Evolutionary conservation across 2,329 filamentous ascomycete species (phyloP).

Genomic region (Podosphaera fusca): DNA sequence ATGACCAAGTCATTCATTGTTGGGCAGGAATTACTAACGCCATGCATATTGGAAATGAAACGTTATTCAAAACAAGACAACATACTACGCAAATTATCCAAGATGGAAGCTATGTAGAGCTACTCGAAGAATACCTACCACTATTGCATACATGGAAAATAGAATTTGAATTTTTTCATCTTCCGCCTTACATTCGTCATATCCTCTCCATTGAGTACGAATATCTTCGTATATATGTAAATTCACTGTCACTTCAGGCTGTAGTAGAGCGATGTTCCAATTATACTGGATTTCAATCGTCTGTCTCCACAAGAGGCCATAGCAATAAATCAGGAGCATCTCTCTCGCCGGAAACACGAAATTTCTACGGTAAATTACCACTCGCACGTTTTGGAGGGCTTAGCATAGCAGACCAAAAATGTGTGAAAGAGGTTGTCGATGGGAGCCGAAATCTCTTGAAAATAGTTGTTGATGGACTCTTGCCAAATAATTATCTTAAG

Average conservation of each 20-base stretch:
- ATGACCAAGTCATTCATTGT: conserved; percentile 56
- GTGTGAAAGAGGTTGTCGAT: conserved; percentile 53
- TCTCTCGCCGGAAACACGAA: conserved; percentile 39
- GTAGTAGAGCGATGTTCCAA: conserved; percentile 82
- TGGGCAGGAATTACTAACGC: conserved; percentile 86
- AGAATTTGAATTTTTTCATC: conserved; percentile 57
- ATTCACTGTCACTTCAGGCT: conserved; percentile 80
- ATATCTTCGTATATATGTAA: conserved; percentile 84
- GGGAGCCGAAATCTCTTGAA: conserved; percentile 55
- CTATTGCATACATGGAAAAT: conserved; percentile 57
- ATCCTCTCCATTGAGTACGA: conserved; percentile 89
- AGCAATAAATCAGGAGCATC: conserved; percentile 16
- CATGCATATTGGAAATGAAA: conserved; percentile 77
- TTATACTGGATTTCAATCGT: conserved; percentile 30
- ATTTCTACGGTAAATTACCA: conserved; percentile 39
- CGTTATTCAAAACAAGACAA: conserved; percentile 66
- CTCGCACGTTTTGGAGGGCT: conserved; percentile 41
- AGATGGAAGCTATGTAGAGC: conserved; percentile 58
- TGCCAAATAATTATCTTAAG: conserved; percentile 53
- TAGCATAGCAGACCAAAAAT: conserved; percentile 44
- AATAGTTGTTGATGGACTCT: conserved; percentile 53
- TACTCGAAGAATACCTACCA: conserved; percentile 61
- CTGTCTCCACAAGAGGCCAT: conserved; percentile 9
- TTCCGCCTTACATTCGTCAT: conserved; percentile 42
- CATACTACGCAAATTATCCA: conserved; percentile 78